Percentiles rank a stretch among this genome's conserved stretches.
phyloP scores from a whole-genome alignment of 2,329 filamentous ascomycete species.

The Penicillium griseofulvum region DNA sequence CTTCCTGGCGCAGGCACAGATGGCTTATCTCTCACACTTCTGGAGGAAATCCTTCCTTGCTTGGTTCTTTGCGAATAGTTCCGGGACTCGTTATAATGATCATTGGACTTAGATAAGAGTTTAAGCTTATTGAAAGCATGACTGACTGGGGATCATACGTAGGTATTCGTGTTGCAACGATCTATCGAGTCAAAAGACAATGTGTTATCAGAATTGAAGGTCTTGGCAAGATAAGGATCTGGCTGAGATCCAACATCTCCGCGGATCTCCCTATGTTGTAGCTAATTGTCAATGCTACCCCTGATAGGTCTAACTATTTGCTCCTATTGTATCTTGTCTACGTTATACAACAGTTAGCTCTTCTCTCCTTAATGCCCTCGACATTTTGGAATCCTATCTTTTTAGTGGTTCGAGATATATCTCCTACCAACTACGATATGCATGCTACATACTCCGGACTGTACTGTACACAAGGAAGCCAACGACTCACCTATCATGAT shows the following conservation, averaged over 20 bases:
- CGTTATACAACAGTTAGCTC: no score
- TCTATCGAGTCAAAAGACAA: conserved; percentile 6
- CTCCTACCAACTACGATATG: background rate
- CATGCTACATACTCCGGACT: background rate
- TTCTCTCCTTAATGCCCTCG: no score
- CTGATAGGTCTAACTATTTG: no score
- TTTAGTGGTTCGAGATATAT: no score
- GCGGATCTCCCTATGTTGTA: background rate
- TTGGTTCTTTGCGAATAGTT: background rate
- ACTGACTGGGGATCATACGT: background rate
- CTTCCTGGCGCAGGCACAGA: background rate
- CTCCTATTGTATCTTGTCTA: no score
- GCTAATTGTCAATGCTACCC: background rate
- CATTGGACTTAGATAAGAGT: conserved; percentile 1
- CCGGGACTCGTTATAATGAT: background rate
- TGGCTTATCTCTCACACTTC: background rate
- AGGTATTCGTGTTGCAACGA: background rate
- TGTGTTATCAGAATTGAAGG: conserved; percentile 8
- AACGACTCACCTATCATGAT: background rate
- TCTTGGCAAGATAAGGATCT: conserved; percentile 5
- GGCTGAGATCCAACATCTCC: background rate
- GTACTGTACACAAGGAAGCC: background rate
- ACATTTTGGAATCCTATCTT: no score
- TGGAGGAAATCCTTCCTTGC: background rate
- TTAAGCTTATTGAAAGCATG: background rate